phyloP scores from a whole-genome alignment of 768 basidiomycete species.

The Pleurotus tuoliensis region DNA sequence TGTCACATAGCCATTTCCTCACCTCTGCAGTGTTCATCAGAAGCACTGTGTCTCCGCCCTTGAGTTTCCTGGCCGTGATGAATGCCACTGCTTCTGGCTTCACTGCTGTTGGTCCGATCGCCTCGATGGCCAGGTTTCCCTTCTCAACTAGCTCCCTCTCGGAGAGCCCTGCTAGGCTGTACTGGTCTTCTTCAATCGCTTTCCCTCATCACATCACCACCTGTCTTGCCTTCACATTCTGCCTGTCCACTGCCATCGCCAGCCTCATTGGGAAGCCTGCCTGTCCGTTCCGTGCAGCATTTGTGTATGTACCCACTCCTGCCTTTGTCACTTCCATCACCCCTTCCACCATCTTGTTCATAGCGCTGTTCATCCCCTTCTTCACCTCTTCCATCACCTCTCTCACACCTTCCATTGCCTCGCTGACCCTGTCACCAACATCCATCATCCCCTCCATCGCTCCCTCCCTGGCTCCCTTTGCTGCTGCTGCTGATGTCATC shows the following conservation, averaged over 20 bases:
- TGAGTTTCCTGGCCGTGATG: no score
- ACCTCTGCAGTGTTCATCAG: no score
- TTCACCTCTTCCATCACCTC: not conserved
- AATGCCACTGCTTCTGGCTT: no score
- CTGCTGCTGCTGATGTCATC: no score
- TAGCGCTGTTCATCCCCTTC: not conserved
- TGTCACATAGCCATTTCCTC: no score
- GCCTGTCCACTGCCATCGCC: not conserved
- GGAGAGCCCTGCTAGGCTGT: not conserved
- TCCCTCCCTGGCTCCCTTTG: no score
- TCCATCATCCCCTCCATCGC: no score
- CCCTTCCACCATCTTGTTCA: not conserved
- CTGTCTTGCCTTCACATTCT: not conserved
- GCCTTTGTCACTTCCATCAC: not conserved
- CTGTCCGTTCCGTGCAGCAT: not conserved
- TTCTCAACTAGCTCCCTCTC: conserved; percentile 5
- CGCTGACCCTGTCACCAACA: no score
- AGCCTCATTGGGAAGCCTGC: not conserved
- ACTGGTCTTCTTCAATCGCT: not conserved
- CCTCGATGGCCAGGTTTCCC: not conserved
- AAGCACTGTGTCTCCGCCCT: no score
- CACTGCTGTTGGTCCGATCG: no score
- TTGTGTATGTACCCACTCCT: not conserved
- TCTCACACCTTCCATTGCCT: no score
- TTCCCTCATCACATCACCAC: not conserved